Evolutionary conservation across 2,329 filamentous ascomycete species (phyloP).

Genomic region (Lachnellula hyalina): DNA sequence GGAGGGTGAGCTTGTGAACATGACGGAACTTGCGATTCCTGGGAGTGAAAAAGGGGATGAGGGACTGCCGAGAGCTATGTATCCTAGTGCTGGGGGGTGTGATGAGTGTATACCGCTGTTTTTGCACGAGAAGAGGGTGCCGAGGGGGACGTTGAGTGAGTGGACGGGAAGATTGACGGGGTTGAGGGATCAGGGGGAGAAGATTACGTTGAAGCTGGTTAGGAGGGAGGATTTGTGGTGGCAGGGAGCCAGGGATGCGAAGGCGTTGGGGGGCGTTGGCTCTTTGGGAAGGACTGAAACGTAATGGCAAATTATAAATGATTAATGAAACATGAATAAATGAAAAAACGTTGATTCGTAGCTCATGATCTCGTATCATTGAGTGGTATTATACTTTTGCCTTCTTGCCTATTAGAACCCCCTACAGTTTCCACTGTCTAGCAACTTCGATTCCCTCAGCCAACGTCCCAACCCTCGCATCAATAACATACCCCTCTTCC

Average conservation of each 20-base stretch:
- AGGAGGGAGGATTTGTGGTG: conserved; percentile 52
- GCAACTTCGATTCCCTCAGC: conserved; percentile 37
- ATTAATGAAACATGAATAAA: background rate
- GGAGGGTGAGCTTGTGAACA: conserved; percentile 43
- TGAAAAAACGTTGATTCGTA: background rate
- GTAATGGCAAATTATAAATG: conserved; percentile 24
- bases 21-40: conserved; percentile 50
- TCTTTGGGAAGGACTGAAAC: conserved; percentile 51
- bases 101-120: conserved; percentile 58
- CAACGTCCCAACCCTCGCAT: conserved; percentile 35
- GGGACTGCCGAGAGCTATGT: conserved; percentile 44
- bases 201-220: conserved; percentile 56
- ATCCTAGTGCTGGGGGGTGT: conserved; percentile 53
- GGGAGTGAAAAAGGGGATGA: conserved; percentile 28
- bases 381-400: background rate
- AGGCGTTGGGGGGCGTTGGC: conserved; percentile 54
- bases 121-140: conserved; percentile 48
- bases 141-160: conserved; percentile 43
- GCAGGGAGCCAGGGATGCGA: conserved; percentile 52
- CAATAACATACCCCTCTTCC: conserved; percentile 35
- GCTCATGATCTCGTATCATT: background rate
- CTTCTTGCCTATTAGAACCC: background rate
- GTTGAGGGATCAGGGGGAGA: conserved; percentile 52
- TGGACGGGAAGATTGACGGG: conserved; percentile 56
- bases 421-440: conserved; percentile 31